Conservation (phyloP, 2,329 filamentous ascomycete species). For the Hawksworthiomyces lignivorus region DNA sequence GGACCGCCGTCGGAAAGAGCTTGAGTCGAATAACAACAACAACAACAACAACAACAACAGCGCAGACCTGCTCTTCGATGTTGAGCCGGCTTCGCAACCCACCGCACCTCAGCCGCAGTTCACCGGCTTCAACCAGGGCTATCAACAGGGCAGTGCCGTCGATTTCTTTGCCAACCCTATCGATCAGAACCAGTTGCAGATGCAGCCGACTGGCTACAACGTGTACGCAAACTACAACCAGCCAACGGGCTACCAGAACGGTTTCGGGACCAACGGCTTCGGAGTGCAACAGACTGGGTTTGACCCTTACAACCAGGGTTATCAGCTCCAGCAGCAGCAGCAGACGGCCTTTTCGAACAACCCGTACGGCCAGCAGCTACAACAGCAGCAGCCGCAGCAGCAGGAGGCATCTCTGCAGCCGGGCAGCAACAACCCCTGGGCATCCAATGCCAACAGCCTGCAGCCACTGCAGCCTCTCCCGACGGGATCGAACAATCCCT, state of each 20-base stretch:
- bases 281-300: slow-evolving; percentile 59
- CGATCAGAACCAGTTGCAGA: slow-evolving; percentile 66
- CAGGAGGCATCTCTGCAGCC: slow-evolving; percentile 60
- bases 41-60: slow-evolving; percentile 36
- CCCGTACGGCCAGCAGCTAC: slow-evolving; percentile 30
- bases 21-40: slow-evolving; percentile 57
- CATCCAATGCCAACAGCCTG: slow-evolving; percentile 51
- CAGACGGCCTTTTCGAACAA: slow-evolving; percentile 21
- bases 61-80: slow-evolving; percentile 80
- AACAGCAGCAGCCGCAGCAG: slow-evolving; percentile 35
- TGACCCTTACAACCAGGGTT: slow-evolving; percentile 50
- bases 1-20: slow-evolving; percentile 74
- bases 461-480: slow-evolving; percentile 69
- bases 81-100: slow-evolving; percentile 49
- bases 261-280: slow-evolving; percentile 57
- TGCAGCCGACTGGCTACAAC: slow-evolving; percentile 71
- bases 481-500: slow-evolving; percentile 97
- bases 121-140: slow-evolving; percentile 92
- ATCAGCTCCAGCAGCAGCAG: slow-evolving; percentile 39
- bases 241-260: slow-evolving; percentile 50
- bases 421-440: slow-evolving; percentile 94
- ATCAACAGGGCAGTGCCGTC: slow-evolving; percentile 91
- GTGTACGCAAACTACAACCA: slow-evolving; percentile 44
- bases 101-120: slow-evolving; percentile 56
- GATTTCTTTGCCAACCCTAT: slow-evolving; percentile 97